phyloP scores from a whole-genome alignment of 1,284 basidiomycete genomes.

The Gymnopus androsaceus region DNA sequence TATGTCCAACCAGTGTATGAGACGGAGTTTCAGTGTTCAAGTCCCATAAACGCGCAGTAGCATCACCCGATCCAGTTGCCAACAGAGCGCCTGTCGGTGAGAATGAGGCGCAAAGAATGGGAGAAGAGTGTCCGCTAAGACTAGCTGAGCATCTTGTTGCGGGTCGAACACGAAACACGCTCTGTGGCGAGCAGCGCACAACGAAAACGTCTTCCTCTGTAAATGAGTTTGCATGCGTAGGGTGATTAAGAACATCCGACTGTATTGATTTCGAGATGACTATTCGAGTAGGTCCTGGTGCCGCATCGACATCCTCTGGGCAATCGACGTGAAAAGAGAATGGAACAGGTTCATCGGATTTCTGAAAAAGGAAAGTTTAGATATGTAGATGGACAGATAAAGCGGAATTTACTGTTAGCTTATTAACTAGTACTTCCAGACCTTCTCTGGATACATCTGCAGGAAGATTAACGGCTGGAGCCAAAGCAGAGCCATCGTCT shows the following conservation, averaged over 20 bases:
- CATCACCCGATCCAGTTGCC: slow-evolving; percentile 95
- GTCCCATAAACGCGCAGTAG: slow-evolving; percentile 93
- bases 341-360: slow-evolving; percentile 79
- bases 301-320: slow-evolving; percentile 52
- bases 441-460: slow-evolving; percentile 85
- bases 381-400: not conserved
- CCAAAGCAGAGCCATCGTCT: slow-evolving; percentile 77
- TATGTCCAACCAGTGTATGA: slow-evolving; percentile 85
- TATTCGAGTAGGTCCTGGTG: slow-evolving; percentile 70
- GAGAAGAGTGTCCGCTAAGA: slow-evolving; percentile 89
- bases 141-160: slow-evolving; percentile 94
- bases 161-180: slow-evolving; percentile 92
- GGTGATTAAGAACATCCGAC: slow-evolving; percentile 74
- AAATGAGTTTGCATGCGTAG: slow-evolving; percentile 58
- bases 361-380: not conserved
- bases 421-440: slow-evolving; percentile 85
- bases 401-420: slow-evolving; percentile 45
- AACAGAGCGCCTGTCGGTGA: slow-evolving; percentile 90
- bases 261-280: slow-evolving; percentile 81
- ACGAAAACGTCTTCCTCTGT: slow-evolving; percentile 87
- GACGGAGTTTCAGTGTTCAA: slow-evolving; percentile 92
- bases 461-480: slow-evolving; percentile 85
- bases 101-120: slow-evolving; percentile 94
- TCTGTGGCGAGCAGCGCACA: slow-evolving; percentile 90
- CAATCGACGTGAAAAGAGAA: slow-evolving; percentile 85